Conservation (phyloP, 352 stramenopile genomes). For the Peronospora belbahrii region DNA sequence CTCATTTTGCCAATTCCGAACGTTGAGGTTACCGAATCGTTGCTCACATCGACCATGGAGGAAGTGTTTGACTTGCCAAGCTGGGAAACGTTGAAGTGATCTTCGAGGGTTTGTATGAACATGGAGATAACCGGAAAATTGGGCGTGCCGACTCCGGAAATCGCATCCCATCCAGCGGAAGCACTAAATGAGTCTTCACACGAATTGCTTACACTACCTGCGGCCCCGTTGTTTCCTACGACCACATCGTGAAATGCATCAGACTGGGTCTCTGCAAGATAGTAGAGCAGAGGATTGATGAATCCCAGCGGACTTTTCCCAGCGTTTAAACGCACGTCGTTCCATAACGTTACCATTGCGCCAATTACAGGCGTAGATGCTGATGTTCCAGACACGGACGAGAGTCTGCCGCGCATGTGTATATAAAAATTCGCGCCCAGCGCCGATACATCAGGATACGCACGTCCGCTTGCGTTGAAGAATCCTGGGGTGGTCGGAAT, state of each 20-base stretch:
- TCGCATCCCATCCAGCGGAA: constrained; percentile 81
- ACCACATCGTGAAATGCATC: constrained; percentile 83
- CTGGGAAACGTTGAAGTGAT: constrained; percentile 40
- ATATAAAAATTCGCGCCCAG: constrained; percentile 66
- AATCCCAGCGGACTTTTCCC: constrained; percentile 82
- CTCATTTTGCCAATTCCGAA: constrained; percentile 14
- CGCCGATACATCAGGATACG: constrained; percentile 85
- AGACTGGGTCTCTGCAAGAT: constrained; percentile 43
- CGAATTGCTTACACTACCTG: constrained; percentile 29
- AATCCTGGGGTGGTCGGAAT: constrained; percentile 42
- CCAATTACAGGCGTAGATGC: constrained; percentile 78
- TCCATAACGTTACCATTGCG: constrained; percentile 85
- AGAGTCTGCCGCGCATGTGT: constrained; percentile 40
- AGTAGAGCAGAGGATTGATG: constrained; percentile 82
- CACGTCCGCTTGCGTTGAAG: constrained; percentile 81
- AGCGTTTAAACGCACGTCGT: constrained; percentile 70
- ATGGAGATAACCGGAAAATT: constrained; percentile 68
- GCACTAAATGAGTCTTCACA: constrained; percentile 81
- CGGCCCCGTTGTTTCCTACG: constrained; percentile 71
- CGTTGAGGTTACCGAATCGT: constrained; percentile 7
- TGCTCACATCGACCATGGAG: neutral
- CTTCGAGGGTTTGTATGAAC: constrained; percentile 44
- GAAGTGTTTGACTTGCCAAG: constrained; percentile 9
- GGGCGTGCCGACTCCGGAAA: constrained; percentile 75
- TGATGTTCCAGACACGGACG: constrained; percentile 73